phyloP scores from a whole-genome alignment of 345 rosid genomes.

The Populus tremula region DNA sequence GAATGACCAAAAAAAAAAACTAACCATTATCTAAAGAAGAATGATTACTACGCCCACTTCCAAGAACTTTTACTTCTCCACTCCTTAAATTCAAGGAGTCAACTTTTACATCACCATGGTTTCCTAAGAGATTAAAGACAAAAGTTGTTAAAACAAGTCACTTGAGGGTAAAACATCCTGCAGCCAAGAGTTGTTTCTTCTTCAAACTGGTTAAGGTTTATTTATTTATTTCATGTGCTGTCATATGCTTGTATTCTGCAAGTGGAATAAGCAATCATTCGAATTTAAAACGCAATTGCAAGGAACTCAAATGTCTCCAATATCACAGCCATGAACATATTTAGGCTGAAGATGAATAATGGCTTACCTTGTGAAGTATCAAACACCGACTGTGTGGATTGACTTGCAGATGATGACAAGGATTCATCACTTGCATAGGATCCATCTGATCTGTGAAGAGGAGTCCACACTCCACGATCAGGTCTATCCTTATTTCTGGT shows the following conservation, averaged over 20 bases:
- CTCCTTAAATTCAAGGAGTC: conserved; percentile 25
- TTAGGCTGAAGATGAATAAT: not conserved
- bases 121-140: conserved; percentile 22
- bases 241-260: not conserved
- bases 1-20: conserved; percentile 11
- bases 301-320: not conserved
- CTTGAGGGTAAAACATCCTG: not conserved
- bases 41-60: conserved; percentile 29
- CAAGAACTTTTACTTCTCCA: conserved; percentile 31
- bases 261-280: not conserved
- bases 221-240: not conserved
- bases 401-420: conserved; percentile 26
- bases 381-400: conserved; percentile 14
- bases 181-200: not conserved
- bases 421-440: conserved; percentile 54
- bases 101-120: conserved; percentile 30
- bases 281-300: not conserved
- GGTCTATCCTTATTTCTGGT: conserved; percentile 65
- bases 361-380: conserved; percentile 30
- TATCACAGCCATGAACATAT: not conserved
- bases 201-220: not conserved
- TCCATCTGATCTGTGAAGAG: conserved; percentile 59
- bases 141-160: not conserved
- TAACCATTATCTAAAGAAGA: conserved; percentile 43
- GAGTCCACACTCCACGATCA: conserved; percentile 73